Evolutionary conservation across 805 yeast genomes (phyloP).

Genomic region (Kregervanrija fluxuum): DNA sequence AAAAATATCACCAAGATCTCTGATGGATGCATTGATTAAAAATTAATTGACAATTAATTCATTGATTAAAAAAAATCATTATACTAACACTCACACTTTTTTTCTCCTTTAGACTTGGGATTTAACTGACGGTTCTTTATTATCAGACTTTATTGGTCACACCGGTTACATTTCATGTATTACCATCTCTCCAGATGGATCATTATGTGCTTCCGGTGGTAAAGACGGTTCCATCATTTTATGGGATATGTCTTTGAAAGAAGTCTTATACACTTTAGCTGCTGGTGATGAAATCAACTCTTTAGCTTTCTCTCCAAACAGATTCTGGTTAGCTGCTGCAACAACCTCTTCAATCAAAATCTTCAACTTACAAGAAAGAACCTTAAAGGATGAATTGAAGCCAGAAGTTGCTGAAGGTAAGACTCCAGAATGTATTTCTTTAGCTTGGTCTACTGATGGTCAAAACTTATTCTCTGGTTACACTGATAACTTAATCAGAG

Average conservation of each 20-base stretch:
- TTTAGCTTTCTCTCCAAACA: slow-evolving; percentile 99
- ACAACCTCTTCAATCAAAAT: slow-evolving; percentile 96
- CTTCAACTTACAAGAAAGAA: slow-evolving; percentile 94
- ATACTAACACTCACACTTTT: slow-evolving; percentile 16
- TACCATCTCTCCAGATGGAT: slow-evolving; percentile 99
- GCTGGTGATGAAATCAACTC: slow-evolving; percentile 97
- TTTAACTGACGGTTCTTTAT: slow-evolving; percentile 61
- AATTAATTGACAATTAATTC: neutral
- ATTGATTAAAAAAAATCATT: neutral
- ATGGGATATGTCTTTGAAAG: slow-evolving; percentile 89
- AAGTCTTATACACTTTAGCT: slow-evolving; percentile 84
- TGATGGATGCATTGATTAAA: slow-evolving; percentile 40
- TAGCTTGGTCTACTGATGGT: slow-evolving; percentile 99
- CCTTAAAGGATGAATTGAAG: slow-evolving; percentile 92
- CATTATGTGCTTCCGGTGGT: slow-evolving; percentile 99
- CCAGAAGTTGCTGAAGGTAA: slow-evolving; percentile 96
- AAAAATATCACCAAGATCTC: slow-evolving; percentile 97
- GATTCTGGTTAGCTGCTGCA: slow-evolving; percentile 99
- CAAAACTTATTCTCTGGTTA: slow-evolving; percentile 99
- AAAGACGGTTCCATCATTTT: slow-evolving; percentile 98
- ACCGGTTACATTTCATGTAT: slow-evolving; percentile 96
- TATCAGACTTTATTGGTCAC: slow-evolving; percentile 98
- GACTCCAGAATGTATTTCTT: slow-evolving; percentile 97
- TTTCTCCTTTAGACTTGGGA: slow-evolving; percentile 77
- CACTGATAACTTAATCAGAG: slow-evolving; percentile 99